Base-by-base conservation (phyloP, 352 stramenopile genomes). In the Globisporangium nodosum region DNA sequence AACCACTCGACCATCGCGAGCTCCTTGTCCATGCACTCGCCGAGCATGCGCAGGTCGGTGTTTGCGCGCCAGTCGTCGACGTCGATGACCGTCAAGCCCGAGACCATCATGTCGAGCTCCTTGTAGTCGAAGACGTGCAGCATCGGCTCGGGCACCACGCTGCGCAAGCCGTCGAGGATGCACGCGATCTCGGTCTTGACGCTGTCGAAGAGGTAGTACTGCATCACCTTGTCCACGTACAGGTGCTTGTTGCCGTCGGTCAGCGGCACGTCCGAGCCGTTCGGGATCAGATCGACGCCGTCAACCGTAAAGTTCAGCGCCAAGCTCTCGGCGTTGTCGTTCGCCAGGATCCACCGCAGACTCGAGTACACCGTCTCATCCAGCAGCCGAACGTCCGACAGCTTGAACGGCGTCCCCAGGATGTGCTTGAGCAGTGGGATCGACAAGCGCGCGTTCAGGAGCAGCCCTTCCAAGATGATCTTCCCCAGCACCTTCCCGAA, bases 71-170 rank as follows among this genome's bases (percentile, higher is more conserved):
- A 97, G 63, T 98, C 92, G 13, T 65, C 65, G 13, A 97, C 65
- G 59, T 97, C 87, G 52, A 98, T 95, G 35, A 80, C 55, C 3
- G 70, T 56, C 43, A 96, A 61, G 1, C 85, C 85, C 2, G 79
- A 90, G 8, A 94, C 54, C 39, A 94, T 47, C 13, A 94, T 57
- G n/a, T 92, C 85, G 1, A 99, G 73, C 74, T 99, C 96, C 74
- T 98, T 96, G 71, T 97, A 98, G 66, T 99, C 97, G 65, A 99
- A 99, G 12, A 99, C 76, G 46, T 97, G 96, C 11, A 99, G 76
- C 20, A 98, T 70, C n/a, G 90, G 84, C 61, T 98, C 92, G 2
- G 92, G 96, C 18, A 99, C 85, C 16, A 99, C 85, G 58, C 97
- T 96, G 58, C 94, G 97, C 49, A 99, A 93, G 15, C 97, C 85